Conservation (phyloP, 163 green algal genomes). For the Volvox carteri region DNA sequence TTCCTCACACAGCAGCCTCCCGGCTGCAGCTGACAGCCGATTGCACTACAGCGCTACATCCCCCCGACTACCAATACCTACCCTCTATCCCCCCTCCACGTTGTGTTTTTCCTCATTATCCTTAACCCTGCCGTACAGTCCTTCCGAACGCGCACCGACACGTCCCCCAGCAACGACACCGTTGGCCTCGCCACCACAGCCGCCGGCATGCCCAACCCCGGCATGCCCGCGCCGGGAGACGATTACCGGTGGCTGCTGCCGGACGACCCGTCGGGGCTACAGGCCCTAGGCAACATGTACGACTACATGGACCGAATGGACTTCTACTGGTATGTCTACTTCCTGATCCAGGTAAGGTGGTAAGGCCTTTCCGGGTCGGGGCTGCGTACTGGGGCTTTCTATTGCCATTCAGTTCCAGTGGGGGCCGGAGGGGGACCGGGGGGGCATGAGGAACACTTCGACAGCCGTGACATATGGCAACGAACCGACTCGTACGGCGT, state of each 20-base stretch:
- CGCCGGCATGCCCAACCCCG: not conserved
- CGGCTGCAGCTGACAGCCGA: no score
- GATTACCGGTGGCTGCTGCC: slow-evolving; percentile 63
- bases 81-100: no score
- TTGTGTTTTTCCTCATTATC: no score
- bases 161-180: slow-evolving; percentile 3
- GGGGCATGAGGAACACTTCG: no score
- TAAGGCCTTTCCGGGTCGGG: not conserved
- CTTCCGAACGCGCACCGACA: slow-evolving; percentile 18
- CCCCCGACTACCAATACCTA: no score
- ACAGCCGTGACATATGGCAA: no score
- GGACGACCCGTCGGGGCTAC: slow-evolving; percentile 23
- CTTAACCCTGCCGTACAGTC: not conserved
- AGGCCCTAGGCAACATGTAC: slow-evolving; percentile 29
- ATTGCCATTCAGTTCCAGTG: not conserved
- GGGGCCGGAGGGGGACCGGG: no score
- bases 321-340: slow-evolving; percentile 32
- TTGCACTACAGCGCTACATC: no score
- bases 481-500: no score
- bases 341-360: slow-evolving; percentile 27
- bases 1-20: no score
- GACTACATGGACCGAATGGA: slow-evolving; percentile 44
- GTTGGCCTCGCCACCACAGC: not conserved
- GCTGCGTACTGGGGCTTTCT: not conserved
- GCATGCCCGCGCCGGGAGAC: slow-evolving; percentile 48